Evolutionary conservation across 2,329 filamentous ascomycete species (phyloP), one percentile per base, ranked within the genome.

Genomic region (Verticillium longisporum): DNA sequence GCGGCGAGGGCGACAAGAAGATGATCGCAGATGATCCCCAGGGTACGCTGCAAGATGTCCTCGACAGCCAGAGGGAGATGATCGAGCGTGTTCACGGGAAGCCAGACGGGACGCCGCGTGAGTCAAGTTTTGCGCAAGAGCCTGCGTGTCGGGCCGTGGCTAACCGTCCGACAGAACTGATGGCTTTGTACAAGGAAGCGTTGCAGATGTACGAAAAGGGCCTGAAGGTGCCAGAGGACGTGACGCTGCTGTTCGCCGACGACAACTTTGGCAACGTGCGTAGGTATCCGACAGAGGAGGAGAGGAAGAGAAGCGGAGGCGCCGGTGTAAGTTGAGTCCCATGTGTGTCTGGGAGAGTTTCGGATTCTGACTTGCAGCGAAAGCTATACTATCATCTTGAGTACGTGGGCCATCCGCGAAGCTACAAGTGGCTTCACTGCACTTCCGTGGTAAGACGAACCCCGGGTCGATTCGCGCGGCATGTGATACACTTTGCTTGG

Each of bases 161-260:
- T 50, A 18, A 50, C 45, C 26, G 1, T 10, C 7, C n/a, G 4
- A 26, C 78, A 66, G 84, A 88, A 68, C 78, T 88, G 60, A 83
- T 86, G 77, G 86, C 85, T 11, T 69, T 89, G 36, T 89, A 88
- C 68, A 88, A 88, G 61, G 86, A 89, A 62, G 84, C 89, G 0
- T 82, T 85, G 65, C 80, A 80, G 11, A 86, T 88, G 63, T 88
- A 85, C 41, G 83, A 88, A 57, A 77, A 79, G 0, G 85, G 85
- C 0, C 77, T 88, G 64, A 70, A 77, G 1, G 80, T 87, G 0
- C 83, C 85, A 0, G 84, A 88, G 1, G 81, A 87, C 64, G 79
- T 88, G 6, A 88, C 83, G 0, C 72, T 88, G 2, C 72, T 88
- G 0, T 88, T 85, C 70, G 78, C 83, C 0, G 86, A 88, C 61